These are phyloP conservation scores for Davidsoniella eucalypti DNA, from an alignment of 2,329 filamentous ascomycete species.

Conservation along the genomic window DNA sequence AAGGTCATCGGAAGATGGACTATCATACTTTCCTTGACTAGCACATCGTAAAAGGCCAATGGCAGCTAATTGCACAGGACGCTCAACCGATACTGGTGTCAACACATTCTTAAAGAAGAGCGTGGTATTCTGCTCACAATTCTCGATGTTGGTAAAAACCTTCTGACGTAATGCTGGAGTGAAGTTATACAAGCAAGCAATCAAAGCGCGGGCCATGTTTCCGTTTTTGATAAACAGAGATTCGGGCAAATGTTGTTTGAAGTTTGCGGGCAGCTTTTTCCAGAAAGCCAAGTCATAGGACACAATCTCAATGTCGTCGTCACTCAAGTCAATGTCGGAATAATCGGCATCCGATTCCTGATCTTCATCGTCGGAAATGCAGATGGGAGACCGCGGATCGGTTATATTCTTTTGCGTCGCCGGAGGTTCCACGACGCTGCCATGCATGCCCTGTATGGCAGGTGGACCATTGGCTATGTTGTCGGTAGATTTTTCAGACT, in stretches of 20 bases:
- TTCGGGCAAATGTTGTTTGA: slow-evolving; percentile 5
- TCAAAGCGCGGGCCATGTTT: background rate
- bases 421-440: background rate
- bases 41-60: slow-evolving; percentile 4
- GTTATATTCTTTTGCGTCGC: background rate
- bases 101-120: too few species aligned
- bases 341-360: slow-evolving; percentile 14
- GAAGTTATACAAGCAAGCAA: slow-evolving; percentile 7
- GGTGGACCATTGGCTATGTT: slow-evolving; percentile 9
- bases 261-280: slow-evolving; percentile 4
- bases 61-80: slow-evolving; percentile 1
- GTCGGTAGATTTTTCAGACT: background rate
- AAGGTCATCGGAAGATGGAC: background rate
- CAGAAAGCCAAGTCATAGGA: slow-evolving; percentile 5
- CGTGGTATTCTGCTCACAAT: background rate
- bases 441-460: background rate
- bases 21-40: background rate
- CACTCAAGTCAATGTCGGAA: slow-evolving; percentile 19
- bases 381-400: slow-evolving; percentile 15
- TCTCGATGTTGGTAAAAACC: background rate
- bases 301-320: slow-evolving; percentile 16
- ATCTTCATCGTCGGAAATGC: slow-evolving; percentile 13
- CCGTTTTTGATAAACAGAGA: background rate
- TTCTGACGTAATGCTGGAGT: background rate
- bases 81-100: background rate